A percentile compares a stretch with the other conserved stretches of the same genome.
Conservation (phyloP, 306 rosid species). For the Gastrolobium bilobum region DNA sequence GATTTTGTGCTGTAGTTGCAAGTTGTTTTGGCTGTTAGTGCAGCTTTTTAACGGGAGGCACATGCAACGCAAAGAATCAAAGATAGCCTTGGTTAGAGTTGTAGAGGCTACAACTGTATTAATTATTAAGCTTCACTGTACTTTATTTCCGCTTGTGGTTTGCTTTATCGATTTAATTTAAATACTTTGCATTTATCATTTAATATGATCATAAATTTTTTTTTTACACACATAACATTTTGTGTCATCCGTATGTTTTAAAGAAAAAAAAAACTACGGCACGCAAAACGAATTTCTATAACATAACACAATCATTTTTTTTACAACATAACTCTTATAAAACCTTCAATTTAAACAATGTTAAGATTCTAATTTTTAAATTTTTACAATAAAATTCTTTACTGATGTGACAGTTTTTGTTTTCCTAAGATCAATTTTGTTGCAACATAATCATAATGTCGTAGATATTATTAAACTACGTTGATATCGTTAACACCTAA, state of each 20-base stretch:
- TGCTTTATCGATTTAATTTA: not conserved
- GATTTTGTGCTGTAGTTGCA: constrained; percentile 20
- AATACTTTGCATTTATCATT: too few relatives aligned
- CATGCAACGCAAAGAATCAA: constrained; percentile 45
- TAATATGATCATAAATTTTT: too few relatives aligned
- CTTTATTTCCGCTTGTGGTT: not conserved
- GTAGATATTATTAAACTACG: not conserved
- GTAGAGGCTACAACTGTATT: not conserved
- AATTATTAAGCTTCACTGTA: not conserved
- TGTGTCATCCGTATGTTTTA: too few relatives aligned
- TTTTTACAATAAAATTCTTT: not conserved
- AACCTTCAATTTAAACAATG: too few relatives aligned
- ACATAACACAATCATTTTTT: too few relatives aligned
- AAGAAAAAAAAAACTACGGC: too few relatives aligned
- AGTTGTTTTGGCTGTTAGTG: constrained; percentile 16
- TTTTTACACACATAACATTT: too few relatives aligned
- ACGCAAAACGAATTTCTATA: too few relatives aligned
- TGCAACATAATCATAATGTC: too few relatives aligned
- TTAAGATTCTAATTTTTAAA: not conserved
- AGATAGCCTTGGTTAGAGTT: constrained; percentile 11
- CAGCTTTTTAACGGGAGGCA: constrained; percentile 40
- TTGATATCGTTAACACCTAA: not conserved
- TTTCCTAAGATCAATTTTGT: too few relatives aligned
- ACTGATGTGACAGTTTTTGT: not conserved
- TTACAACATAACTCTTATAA: too few relatives aligned